Evolutionary conservation across 306 rosid genomes (phyloP), one percentile per base, ranked within the genome.

Genomic region (Castanea crenata): DNA sequence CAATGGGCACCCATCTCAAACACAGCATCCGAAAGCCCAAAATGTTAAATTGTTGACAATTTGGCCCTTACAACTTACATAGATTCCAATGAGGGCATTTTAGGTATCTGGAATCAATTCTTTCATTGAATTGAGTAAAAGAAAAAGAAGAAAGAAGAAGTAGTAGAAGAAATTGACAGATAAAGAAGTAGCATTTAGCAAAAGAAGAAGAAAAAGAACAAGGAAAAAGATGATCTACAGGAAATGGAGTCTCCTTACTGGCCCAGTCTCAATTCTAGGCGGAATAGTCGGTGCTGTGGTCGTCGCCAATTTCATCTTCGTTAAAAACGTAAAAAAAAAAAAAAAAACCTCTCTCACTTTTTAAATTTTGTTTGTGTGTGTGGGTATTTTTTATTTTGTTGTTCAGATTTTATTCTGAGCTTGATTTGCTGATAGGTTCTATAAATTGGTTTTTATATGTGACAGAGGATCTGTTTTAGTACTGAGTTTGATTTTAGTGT

Each of bases 221-320:
- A 63, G 76, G 65, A 16, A 52, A 84, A 52, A 84, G 85, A 95
- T 95, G 98, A 93, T 93, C 74, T 65, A 93, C 91, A 80, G 96
- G 82, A 95, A 88, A 88, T 95, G 99, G 99, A 93, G 94, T 76
- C 94, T 95, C 85, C 88, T 93, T 14, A 92, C 93, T 1, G 95
- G 92, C 0, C 92, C 98, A 0, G 75, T 27, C 0, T 51, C 91
- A 1, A 83, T 91, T 25, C 7, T 89, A 29, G 98, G 89, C 56
- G 98, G 94, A 31, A 72, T 93, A 63, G 89, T 91, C n/a, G 94
- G 75, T 27, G 8, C 94, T 57, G 73, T 89, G 29, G 89, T 86
- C 46, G 87, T 76, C 38, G 89, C 86, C 12, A 82, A 89, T 74
- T 61, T 61, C 77, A 61, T 89, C 85, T 79, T 88, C 80, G 70